Conservation (phyloP, 2,329 filamentous ascomycete genomes). For the Penicillium sp. region DNA sequence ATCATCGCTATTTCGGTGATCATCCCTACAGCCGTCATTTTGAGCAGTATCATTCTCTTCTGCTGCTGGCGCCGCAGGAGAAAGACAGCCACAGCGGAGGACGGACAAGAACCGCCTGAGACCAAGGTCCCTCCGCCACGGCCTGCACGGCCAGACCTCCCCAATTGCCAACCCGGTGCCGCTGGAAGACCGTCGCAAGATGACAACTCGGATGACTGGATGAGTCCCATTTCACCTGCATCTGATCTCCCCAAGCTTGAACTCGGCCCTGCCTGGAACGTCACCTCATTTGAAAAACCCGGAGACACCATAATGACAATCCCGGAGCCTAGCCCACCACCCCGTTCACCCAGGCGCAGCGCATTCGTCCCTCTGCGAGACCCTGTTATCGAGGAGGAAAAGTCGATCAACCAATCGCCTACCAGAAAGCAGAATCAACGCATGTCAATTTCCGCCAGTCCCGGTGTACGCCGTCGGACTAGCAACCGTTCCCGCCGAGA, state of each 20-base stretch:
- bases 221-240: constrained; percentile 25
- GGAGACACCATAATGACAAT: constrained; percentile 18
- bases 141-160: constrained; percentile 24
- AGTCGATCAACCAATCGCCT: constrained; percentile 20
- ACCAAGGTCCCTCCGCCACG: constrained; percentile 25
- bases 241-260: constrained; percentile 39
- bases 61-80: constrained; percentile 39
- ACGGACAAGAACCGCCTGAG: constrained; percentile 21
- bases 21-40: constrained; percentile 35
- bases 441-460: constrained; percentile 32
- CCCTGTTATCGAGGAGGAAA: constrained; percentile 23
- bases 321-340: constrained; percentile 28
- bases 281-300: constrained; percentile 27
- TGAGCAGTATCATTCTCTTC: constrained; percentile 33
- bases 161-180: constrained; percentile 27
- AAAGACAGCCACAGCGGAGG: constrained; percentile 23
- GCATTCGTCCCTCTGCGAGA: constrained; percentile 29
- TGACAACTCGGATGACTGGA: constrained; percentile 24
- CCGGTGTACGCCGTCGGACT: constrained; percentile 30
- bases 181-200: constrained; percentile 22
- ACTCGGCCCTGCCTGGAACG: constrained; percentile 36
- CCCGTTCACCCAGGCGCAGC: constrained; percentile 34
- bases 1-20: constrained; percentile 42
- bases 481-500: constrained; percentile 36
- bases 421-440: constrained; percentile 30